These are phyloP conservation scores for Hordeum marinum DNA, from an alignment of 176 grass and related monocot species.

Conservation along the genomic window DNA sequence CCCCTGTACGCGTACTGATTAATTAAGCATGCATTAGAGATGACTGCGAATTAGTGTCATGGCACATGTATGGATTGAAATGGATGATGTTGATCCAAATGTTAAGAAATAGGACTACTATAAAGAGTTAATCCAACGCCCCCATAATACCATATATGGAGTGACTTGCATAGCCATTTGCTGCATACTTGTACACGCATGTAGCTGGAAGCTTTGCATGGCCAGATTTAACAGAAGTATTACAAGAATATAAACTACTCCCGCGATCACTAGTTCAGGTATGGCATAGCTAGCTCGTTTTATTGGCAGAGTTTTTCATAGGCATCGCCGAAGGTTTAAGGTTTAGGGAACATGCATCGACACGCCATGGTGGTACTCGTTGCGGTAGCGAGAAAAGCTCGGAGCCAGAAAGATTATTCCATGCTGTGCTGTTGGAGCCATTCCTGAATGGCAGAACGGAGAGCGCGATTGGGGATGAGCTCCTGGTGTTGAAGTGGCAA, in stretches of 20 bases:
- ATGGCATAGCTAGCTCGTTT: not conserved
- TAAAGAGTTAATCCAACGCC: too few relatives aligned
- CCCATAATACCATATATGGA: too few relatives aligned
- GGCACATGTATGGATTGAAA: too few relatives aligned
- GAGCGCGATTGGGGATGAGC: constrained; percentile 20
- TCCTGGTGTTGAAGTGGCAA: not conserved
- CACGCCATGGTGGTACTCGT: not conserved
- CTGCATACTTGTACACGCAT: too few relatives aligned
- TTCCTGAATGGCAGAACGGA: constrained; percentile 34
- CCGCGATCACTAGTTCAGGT: not conserved
- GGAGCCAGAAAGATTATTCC: not conserved
- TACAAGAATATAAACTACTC: not conserved
- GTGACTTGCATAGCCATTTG: too few relatives aligned
- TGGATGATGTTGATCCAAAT: too few relatives aligned
- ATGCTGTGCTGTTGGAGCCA: constrained; percentile 26
- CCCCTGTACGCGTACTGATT: too few relatives aligned
- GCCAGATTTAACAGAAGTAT: not conserved
- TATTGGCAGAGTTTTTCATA: not conserved
- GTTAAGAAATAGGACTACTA: too few relatives aligned
- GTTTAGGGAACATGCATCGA: not conserved
- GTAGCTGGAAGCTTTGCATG: too few relatives aligned
- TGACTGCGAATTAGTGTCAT: too few relatives aligned
- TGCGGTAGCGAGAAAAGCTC: not conserved
- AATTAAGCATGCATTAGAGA: too few relatives aligned
- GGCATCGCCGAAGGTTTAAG: not conserved